Base-by-base conservation (phyloP, 2,329 filamentous ascomycete genomes). In the Trichoderma guizhouense region DNA sequence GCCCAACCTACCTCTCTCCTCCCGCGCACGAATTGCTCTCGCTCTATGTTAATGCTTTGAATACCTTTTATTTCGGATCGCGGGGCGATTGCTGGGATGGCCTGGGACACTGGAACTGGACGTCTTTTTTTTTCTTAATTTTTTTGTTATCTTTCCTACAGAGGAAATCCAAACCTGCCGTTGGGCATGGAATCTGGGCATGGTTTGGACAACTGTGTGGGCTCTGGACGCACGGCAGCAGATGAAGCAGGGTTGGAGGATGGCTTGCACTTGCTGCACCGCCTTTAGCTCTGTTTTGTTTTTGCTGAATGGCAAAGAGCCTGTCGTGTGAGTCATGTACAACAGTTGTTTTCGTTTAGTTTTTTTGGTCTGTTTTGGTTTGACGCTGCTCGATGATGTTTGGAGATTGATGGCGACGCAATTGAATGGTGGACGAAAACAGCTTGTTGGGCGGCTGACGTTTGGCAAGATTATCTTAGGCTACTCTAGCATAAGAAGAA, bases 201-300 rank as follows among this genome's bases (percentile, higher is more conserved):
- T 32, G 68, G 68, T 39, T 71, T 72, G 71, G 71, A 72, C 62
- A 72, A 62, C 69, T 66, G 61, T 71, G 67, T 62, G 71, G 71
- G 62, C 69, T 71, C 68, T 39, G 43, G 60, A 47, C 71, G 51
- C 60, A 69, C 57, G 71, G 18, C 57, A 34, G 65, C 39, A 34
- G 18, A 51, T 32, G 43, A 32, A 18, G 24, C 21, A 43, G 32
- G 53, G 62, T 64, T 30, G 30, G 34, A 30, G 21, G 58, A 51
- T 36, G 47, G 51, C 5, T 47, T 24, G 57, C 47, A 36, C 32
- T 47, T 24, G 57, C 47, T 24, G 57, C 47, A 36, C 32, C 47
- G 7, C 47, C 14, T 28, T 11, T 26, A 21, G 43, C 24, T 34
- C 30, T 32, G 47, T 34, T 7, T 60, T 60, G 24, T 30, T 24